Conservation (phyloP, 495 filamentous ascomycete genomes). For the Tuber borchii region DNA sequence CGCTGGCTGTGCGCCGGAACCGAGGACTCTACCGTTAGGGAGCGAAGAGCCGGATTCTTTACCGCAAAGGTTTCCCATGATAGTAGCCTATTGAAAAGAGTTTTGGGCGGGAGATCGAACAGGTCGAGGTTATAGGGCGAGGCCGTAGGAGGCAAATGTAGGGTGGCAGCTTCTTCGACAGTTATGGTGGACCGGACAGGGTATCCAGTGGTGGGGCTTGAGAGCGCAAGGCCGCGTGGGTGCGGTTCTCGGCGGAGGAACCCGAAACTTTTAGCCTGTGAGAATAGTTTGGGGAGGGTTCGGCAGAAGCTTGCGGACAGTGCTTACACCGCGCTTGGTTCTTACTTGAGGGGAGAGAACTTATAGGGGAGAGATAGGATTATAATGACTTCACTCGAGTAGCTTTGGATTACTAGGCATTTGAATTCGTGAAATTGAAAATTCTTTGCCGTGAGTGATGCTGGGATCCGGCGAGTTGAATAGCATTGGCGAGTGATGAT, state of each 20-base stretch:
- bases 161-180: background rate
- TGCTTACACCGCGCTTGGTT: background rate
- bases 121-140: background rate
- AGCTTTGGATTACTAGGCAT: background rate
- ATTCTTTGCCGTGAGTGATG: background rate
- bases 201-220: background rate
- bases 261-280: background rate
- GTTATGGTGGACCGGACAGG: background rate
- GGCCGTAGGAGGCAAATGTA: background rate
- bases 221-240: background rate
- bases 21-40: constrained; percentile 19
- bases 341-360: background rate
- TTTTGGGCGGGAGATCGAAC: background rate
- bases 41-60: constrained; percentile 19
- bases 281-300: background rate
- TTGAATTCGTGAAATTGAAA: background rate
- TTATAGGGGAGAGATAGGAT: background rate
- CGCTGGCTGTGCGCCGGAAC: constrained; percentile 9
- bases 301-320: background rate
- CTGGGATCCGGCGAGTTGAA: background rate
- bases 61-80: constrained; percentile 32
- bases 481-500: background rate
- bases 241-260: background rate
- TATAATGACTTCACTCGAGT: background rate
- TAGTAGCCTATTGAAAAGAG: background rate